phyloP scores from a whole-genome alignment of 2,329 filamentous ascomycete species.

The Curvularia spicifera region DNA sequence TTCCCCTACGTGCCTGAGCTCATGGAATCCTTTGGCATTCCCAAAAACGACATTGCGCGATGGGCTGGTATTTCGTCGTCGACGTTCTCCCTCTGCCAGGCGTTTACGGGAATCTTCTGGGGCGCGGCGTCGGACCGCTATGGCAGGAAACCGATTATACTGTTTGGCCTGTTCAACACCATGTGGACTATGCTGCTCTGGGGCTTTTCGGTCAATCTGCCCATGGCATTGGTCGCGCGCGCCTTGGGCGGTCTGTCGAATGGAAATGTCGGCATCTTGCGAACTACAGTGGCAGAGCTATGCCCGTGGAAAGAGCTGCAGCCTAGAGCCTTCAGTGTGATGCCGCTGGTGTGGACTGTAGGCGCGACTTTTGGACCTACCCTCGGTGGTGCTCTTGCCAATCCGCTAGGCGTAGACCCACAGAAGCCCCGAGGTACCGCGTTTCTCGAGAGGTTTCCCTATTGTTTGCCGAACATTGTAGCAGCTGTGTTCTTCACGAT shows the following conservation, averaged over 20 bases:
- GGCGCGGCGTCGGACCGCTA: slow-evolving; percentile 80
- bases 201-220: slow-evolving; percentile 79
- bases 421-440: slow-evolving; percentile 66
- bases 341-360: slow-evolving; percentile 89
- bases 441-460: slow-evolving; percentile 80
- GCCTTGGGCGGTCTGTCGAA: slow-evolving; percentile 83
- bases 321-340: slow-evolving; percentile 86
- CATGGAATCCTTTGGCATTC: slow-evolving; percentile 50
- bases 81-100: slow-evolving; percentile 78
- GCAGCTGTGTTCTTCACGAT: slow-evolving; percentile 77
- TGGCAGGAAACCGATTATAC: slow-evolving; percentile 82
- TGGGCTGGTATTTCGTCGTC: slow-evolving; percentile 90
- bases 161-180: slow-evolving; percentile 75
- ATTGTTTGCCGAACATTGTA: slow-evolving; percentile 82
- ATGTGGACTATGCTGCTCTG: slow-evolving; percentile 83
- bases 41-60: slow-evolving; percentile 52
- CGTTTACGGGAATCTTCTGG: slow-evolving; percentile 86
- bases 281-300: slow-evolving; percentile 92
- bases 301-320: slow-evolving; percentile 85
- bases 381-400: slow-evolving; percentile 85
- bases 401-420: slow-evolving; percentile 78
- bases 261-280: slow-evolving; percentile 83
- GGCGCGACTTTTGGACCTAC: slow-evolving; percentile 85
- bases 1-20: slow-evolving; percentile 84
- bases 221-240: slow-evolving; percentile 80